Conservation (phyloP, 371 early-diverging fungal species). For the Mortierella sp. region DNA sequence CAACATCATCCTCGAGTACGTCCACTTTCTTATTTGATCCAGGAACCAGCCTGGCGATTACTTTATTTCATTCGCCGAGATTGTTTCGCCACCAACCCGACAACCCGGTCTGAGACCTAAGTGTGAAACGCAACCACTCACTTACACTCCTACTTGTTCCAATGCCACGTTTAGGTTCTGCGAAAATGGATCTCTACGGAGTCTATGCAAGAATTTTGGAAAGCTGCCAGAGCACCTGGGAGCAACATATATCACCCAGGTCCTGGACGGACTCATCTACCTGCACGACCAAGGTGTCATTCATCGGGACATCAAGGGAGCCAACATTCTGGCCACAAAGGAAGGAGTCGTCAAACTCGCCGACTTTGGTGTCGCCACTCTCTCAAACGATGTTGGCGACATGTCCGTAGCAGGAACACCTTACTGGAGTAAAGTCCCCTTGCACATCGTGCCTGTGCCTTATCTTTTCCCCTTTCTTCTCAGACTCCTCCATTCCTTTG, state of each 20-base stretch:
- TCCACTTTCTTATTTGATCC: neutral
- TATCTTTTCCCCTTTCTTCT: neutral
- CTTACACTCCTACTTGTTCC: neutral
- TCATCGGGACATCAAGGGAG: conserved; percentile 94
- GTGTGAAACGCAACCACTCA: conserved; percentile 4
- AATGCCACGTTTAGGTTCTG: conserved; percentile 64
- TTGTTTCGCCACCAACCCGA: neutral
- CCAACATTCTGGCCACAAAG: conserved; percentile 86
- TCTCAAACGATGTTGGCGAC: conserved; percentile 56
- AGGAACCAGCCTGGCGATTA: neutral
- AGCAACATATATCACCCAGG: conserved; percentile 84
- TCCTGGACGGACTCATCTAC: conserved; percentile 83
- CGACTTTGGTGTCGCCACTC: conserved; percentile 88
- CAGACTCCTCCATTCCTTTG: too few relatives aligned
- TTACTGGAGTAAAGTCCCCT: conserved; percentile 71
- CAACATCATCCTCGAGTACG: conserved; percentile 84
- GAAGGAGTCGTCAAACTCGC: conserved; percentile 87
- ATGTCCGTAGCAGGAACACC: conserved; percentile 74
- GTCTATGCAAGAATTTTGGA: conserved; percentile 85
- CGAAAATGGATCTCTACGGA: conserved; percentile 90
- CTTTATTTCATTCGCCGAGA: neutral
- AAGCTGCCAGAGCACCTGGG: conserved; percentile 87
- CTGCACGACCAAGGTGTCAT: conserved; percentile 92
- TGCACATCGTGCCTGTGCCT: neutral
- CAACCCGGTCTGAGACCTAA: neutral